These are phyloP conservation scores for Alternaria sp. DNA, from an alignment of 2,329 filamentous ascomycete genomes.

Conservation along the genomic window DNA sequence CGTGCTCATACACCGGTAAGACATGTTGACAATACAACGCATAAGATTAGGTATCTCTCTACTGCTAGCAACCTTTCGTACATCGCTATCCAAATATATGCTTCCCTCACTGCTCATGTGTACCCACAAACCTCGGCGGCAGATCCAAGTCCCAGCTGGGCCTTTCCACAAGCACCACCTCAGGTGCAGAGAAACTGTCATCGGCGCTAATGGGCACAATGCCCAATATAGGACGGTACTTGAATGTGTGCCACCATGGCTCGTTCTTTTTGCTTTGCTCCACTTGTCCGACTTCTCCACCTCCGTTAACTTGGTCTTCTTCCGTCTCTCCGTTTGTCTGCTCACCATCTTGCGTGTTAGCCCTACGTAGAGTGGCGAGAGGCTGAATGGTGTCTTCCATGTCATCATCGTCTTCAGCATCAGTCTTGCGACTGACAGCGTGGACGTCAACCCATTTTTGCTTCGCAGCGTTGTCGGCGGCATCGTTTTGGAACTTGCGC, in stretches of 20 bases:
- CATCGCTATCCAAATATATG: not conserved
- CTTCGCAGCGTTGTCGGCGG: constrained; percentile 41
- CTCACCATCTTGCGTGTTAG: constrained; percentile 30
- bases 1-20: not conserved
- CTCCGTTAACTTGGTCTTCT: constrained; percentile 19
- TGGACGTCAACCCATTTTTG: constrained; percentile 42
- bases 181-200: constrained; percentile 61
- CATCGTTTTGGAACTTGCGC: constrained; percentile 56
- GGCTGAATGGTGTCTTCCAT: constrained; percentile 45
- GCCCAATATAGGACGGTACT: constrained; percentile 93
- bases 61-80: not conserved
- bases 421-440: constrained; percentile 36
- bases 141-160: constrained; percentile 84
- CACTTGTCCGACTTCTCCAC: constrained; percentile 28
- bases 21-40: constrained; percentile 1
- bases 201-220: constrained; percentile 64
- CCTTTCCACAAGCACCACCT: constrained; percentile 89
- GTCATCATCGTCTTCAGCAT: constrained; percentile 28
- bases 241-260: constrained; percentile 82
- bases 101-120: constrained; percentile 42
- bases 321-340: constrained; percentile 25
- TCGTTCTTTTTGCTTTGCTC: constrained; percentile 32
- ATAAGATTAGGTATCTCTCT: constrained; percentile 6
- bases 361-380: constrained; percentile 39
- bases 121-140: constrained; percentile 67